Conservation (phyloP, 2,329 filamentous ascomycete species). For the Amylocarpus encephaloides region DNA sequence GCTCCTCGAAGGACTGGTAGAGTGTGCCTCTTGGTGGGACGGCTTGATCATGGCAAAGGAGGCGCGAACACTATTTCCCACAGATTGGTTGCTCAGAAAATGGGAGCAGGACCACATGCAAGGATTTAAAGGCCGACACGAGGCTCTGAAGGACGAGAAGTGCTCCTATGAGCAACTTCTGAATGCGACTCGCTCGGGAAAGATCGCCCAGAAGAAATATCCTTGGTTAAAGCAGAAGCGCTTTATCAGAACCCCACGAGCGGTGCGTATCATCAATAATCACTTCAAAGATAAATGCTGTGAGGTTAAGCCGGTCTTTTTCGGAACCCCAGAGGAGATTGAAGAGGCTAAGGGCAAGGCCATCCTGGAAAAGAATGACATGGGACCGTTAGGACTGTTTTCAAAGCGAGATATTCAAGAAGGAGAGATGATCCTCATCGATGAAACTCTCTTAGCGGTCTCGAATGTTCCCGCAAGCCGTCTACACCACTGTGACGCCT, state of each 20-base stretch:
- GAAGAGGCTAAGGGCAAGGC: background rate
- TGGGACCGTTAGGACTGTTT: slow-evolving; percentile 26
- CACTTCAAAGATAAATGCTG: background rate
- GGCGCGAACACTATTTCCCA: slow-evolving; percentile 16
- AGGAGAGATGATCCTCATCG: slow-evolving; percentile 22
- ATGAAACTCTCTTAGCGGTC: slow-evolving; percentile 15
- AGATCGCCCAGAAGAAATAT: slow-evolving; percentile 24
- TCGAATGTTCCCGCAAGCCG: slow-evolving; percentile 13
- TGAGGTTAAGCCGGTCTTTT: slow-evolving; percentile 17
- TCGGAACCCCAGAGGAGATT: slow-evolving; percentile 3
- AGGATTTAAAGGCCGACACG: slow-evolving; percentile 10
- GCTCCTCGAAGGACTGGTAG: slow-evolving; percentile 15
- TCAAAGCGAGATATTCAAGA: slow-evolving; percentile 21
- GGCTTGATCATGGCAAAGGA: slow-evolving; percentile 14
- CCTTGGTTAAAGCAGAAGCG: slow-evolving; percentile 24
- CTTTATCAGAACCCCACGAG: slow-evolving; percentile 12
- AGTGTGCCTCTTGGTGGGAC: slow-evolving; percentile 23
- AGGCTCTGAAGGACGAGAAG: background rate
- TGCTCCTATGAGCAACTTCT: background rate
- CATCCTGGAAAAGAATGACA: slow-evolving; percentile 12
- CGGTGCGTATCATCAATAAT: slow-evolving; percentile 20
- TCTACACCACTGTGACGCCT: slow-evolving; percentile 23
- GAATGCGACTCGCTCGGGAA: slow-evolving; percentile 9
- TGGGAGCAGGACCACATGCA: slow-evolving; percentile 2
- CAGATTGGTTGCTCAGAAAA: slow-evolving; percentile 13